phyloP scores from a whole-genome alignment of 2,329 filamentous ascomycete genomes.

The Chaetomium sp. region DNA sequence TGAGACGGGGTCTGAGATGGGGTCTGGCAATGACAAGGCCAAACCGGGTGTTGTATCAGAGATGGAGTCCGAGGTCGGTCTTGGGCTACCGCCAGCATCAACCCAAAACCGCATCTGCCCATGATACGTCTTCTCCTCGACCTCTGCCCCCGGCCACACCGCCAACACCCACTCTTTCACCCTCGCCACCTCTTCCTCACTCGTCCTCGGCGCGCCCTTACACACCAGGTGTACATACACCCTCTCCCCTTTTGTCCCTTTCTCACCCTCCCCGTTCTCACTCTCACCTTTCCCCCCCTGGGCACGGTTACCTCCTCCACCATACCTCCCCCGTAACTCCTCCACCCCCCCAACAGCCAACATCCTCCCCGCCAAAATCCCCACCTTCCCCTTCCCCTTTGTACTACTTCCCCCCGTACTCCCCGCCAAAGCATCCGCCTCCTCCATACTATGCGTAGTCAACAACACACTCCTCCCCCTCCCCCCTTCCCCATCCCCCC shows the following conservation, averaged over 20 bases:
- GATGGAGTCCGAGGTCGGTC: no score
- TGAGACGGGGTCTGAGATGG: no score
- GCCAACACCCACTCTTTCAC: constrained; percentile 60
- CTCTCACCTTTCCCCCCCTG: no score
- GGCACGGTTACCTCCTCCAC: constrained; percentile 27
- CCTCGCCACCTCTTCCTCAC: constrained; percentile 57
- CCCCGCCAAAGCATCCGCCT: constrained; percentile 80
- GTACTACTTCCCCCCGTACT: constrained; percentile 22
- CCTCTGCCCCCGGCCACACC: constrained; percentile 56
- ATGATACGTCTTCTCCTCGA: constrained; percentile 72
- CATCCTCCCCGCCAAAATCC: constrained; percentile 82
- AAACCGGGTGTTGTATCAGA: no score
- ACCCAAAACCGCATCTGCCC: constrained; percentile 77
- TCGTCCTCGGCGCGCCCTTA: constrained; percentile 65
- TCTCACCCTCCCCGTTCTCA: no score
- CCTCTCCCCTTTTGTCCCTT: constrained; percentile 39
- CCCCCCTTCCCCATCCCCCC: no score
- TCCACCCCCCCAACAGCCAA: constrained; percentile 74
- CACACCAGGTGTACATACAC: constrained; percentile 79
- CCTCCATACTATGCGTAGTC: constrained; percentile 93
- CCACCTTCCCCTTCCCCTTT: constrained; percentile 44
- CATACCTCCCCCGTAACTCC: constrained; percentile 65
- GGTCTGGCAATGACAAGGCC: no score
- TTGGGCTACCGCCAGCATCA: no score
- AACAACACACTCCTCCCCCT: constrained; percentile 63